Evolutionary conservation across 768 basidiomycete species (phyloP), one percentile per base, ranked within the genome.

Genomic region (Holtermannia corniformis): DNA sequence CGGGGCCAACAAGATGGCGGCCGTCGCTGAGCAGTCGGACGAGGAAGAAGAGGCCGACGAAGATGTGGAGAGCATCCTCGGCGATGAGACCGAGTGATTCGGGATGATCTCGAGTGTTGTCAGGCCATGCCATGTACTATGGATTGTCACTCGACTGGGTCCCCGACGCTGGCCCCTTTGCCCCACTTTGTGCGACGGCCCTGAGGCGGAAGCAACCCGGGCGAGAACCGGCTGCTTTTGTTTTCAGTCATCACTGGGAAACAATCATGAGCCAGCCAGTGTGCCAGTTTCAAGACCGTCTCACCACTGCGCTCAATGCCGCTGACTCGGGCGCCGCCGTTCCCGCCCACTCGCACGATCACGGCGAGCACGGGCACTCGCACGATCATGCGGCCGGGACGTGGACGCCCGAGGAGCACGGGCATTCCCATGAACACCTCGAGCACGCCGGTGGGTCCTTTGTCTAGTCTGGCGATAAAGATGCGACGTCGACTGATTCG

Each of bases 381-480:
- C 82, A 84, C 57, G 76, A 78, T 44, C 82, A 81, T 61, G 79
- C 75, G 16, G 61, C 58, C 2, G 69, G 69, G 19, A 55, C 61
- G 2, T 71, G 67, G 65, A 72, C 67, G 4, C 66, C 70, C 10
- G 78, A 77, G 41, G 90, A 92, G 49, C 92, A 96, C 65, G 92
- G 92, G 3, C 93, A 96, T 63, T 90, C 90, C 0, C 93, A 96
- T 70, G 93, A 96, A 57, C 83, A 87, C 63, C 78, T 93, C 45
- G 89, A 95, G 50, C 78, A 95, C 73, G 78, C 91, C 53, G 92
- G 92, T 85, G 67, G 40, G 75, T 59, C 19, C 16, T 41, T 16
- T 27, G 13, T 24, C 20, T 14, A 21, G n/a, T n/a, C n/a, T n/a
- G n/a, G 14, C 14, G 11, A 32, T 16, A 13, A 24, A 1, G 41